Percentiles rank a stretch among this genome's conserved stretches.
Evolutionary conservation across 2,329 filamentous ascomycete species (phyloP).

Genomic region (Pseudopyricularia javanii): DNA sequence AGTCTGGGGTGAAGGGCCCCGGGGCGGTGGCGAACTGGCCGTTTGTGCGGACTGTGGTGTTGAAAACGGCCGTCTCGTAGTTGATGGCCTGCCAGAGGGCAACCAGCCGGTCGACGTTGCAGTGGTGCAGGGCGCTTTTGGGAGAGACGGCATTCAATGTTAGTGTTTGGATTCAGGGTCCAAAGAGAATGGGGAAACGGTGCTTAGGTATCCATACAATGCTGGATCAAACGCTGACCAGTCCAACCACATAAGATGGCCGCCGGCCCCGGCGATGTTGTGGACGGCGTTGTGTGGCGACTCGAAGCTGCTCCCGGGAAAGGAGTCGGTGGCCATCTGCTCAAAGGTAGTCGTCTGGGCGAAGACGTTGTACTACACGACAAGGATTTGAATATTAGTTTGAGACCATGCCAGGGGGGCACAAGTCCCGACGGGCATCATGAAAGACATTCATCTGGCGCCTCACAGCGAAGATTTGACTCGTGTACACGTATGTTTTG

Average conservation of each 20-base stretch:
- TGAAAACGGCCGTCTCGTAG: constrained; percentile 17
- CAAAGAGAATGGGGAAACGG: constrained; percentile 1
- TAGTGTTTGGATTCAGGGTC: not conserved
- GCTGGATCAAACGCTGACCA: constrained; percentile 32
- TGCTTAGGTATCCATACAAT: constrained; percentile 22
- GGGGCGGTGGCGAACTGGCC: constrained; percentile 26
- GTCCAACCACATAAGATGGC: constrained; percentile 21
- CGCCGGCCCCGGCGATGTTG: constrained; percentile 15
- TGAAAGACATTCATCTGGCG: not conserved
- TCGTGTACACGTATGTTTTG: not conserved
- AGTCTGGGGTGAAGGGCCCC: constrained; percentile 28
- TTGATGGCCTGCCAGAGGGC: constrained; percentile 33
- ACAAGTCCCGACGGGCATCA: not conserved
- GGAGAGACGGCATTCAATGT: not conserved
- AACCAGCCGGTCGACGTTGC: constrained; percentile 49
- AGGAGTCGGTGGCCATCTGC: constrained; percentile 25
- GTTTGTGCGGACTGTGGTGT: constrained; percentile 10
- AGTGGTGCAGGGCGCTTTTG: constrained; percentile 34
- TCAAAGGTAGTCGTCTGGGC: constrained; percentile 22
- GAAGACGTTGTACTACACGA: constrained; percentile 28
- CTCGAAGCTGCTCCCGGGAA: constrained; percentile 27
- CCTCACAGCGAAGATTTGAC: constrained; percentile 14
- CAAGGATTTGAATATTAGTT: not conserved
- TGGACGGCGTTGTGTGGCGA: constrained; percentile 30
- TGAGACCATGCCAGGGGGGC: not conserved